Evolutionary conservation across 805 yeast genomes (phyloP).

Genomic region (Teunomyces pallodes): DNA sequence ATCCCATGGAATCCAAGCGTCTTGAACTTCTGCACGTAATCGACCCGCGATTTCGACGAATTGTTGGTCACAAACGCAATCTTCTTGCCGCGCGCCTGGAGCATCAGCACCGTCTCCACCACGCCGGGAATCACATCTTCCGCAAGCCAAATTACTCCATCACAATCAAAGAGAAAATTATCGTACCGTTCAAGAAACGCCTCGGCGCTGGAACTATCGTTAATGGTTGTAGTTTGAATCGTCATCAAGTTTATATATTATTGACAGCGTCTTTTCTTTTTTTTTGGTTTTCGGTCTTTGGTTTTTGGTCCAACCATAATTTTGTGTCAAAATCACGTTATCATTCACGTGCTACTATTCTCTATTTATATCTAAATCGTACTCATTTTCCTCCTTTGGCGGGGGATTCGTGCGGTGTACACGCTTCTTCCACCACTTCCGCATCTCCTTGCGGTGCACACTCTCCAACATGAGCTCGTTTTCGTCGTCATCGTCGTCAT

Average conservation of each 20-base stretch:
- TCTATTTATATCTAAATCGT: conserved; percentile 12
- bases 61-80: conserved; percentile 39
- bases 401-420: not conserved
- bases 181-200: conserved; percentile 28
- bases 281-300: too few species aligned
- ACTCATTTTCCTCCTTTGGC: not conserved
- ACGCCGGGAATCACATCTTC: conserved; percentile 34
- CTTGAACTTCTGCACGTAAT: conserved; percentile 30
- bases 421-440: conserved; percentile 48
- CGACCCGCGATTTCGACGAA: conserved; percentile 33
- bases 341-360: not conserved
- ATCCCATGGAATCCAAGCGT: conserved; percentile 28
- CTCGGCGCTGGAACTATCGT: conserved; percentile 15
- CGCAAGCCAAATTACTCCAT: conserved; percentile 43
- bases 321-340: not conserved
- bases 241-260: not conserved
- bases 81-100: conserved; percentile 23
- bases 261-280: not conserved
- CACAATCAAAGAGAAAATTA: conserved; percentile 41
- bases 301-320: too few species aligned
- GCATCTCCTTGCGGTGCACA: conserved; percentile 11
- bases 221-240: conserved; percentile 2
- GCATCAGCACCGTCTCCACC: conserved; percentile 20
- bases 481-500: conserved; percentile 17
- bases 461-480: conserved; percentile 20